These are phyloP conservation scores for Naganishia randhawae DNA, from an alignment of 768 basidiomycete genomes.

Conservation along the genomic window DNA sequence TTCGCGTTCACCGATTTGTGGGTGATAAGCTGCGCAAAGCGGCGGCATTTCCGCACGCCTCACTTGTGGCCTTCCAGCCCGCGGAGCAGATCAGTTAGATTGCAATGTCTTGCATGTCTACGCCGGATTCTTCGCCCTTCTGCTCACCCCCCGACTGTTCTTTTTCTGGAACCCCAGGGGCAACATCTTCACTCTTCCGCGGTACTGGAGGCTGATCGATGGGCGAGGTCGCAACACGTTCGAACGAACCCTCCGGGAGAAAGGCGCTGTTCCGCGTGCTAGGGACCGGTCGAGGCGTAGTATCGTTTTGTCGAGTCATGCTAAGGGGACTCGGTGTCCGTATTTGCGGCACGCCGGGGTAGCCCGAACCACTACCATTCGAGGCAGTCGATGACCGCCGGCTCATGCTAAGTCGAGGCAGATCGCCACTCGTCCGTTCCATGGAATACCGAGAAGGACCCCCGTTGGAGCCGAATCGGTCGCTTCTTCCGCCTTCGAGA, in stretches of 20 bases:
- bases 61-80: not conserved
- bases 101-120: slow-evolving; percentile 4
- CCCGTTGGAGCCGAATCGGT: slow-evolving; percentile 40
- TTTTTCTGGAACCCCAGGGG: not conserved
- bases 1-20: not conserved
- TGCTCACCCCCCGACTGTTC: not conserved
- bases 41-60: not conserved
- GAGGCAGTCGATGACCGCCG: slow-evolving; percentile 1
- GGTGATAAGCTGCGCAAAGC: not conserved
- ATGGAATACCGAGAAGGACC: slow-evolving; percentile 15
- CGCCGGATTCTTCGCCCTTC: slow-evolving; percentile 5
- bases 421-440: slow-evolving; percentile 3
- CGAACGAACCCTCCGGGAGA: not conserved
- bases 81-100: not conserved
- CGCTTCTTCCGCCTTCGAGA: slow-evolving; percentile 47
- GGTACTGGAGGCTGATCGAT: not conserved
- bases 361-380: not conserved
- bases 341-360: not conserved
- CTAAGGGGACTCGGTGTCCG: slow-evolving; percentile 11
- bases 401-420: slow-evolving; percentile 1
- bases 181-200: not conserved
- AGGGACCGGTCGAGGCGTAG: slow-evolving; percentile 6
- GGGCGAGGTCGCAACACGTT: not conserved
- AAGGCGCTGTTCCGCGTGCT: not conserved
- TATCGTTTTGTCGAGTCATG: slow-evolving; percentile 5